phyloP scores from a whole-genome alignment of 163 green algal genomes.

The Trebouxia gelatinosa region DNA sequence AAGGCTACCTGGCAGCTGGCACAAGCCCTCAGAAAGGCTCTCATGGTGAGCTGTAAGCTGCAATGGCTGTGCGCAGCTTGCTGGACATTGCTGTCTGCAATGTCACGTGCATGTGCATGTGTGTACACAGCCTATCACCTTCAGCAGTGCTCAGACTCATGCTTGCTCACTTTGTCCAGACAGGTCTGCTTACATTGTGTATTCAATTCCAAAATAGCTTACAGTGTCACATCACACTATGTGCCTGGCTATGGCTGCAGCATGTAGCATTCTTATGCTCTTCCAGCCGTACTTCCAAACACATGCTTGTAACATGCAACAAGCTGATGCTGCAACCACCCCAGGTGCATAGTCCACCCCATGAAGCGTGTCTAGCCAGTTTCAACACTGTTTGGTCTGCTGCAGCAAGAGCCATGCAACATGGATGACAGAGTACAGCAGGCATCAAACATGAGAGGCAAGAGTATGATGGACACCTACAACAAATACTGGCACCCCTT shows the following conservation, averaged over 20 bases:
- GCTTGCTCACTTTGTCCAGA: neutral
- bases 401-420: constrained; percentile 41
- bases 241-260: neutral
- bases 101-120: neutral
- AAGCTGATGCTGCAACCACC: neutral
- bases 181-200: neutral
- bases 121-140: neutral
- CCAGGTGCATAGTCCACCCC: neutral
- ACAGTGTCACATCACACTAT: neutral
- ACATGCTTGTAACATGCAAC: neutral
- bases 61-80: neutral
- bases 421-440: neutral
- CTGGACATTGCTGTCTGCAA: neutral
- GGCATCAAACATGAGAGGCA: neutral
- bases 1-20: constrained; percentile 88
- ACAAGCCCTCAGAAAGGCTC: constrained; percentile 43
- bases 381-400: neutral
- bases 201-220: neutral
- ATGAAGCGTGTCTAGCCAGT: no score
- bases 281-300: neutral
- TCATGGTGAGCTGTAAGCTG: neutral
- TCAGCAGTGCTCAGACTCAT: neutral
- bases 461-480: constrained; percentile 88
- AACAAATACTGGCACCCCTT: constrained; percentile 81
- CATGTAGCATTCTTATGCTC: neutral